These are phyloP conservation scores for Stephania yunnanensis DNA, from an alignment of 164 flowering plant genomes.

Conservation along the genomic window DNA sequence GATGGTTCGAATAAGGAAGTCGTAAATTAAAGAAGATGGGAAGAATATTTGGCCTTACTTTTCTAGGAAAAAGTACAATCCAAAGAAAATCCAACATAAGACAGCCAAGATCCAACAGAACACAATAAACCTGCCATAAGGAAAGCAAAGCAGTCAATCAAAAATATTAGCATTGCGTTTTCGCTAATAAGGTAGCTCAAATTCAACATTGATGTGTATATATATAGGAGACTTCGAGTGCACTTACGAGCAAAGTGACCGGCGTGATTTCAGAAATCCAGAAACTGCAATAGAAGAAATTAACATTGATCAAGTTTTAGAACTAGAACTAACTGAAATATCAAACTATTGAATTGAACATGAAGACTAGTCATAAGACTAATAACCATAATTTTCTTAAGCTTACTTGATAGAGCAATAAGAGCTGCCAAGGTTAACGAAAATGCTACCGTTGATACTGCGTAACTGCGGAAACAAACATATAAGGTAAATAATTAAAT, in stretches of 20 bases:
- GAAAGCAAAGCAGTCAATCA: background rate
- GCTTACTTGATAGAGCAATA: constrained; percentile 51
- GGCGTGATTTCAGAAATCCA: constrained; percentile 36
- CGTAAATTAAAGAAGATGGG: background rate
- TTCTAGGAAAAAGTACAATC: constrained; percentile 58
- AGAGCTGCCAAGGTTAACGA: constrained; percentile 45
- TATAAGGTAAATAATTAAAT: too few relatives aligned
- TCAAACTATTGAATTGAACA: background rate
- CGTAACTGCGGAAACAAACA: constrained; percentile 40
- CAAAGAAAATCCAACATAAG: constrained; percentile 72
- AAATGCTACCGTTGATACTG: constrained; percentile 33
- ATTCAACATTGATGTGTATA: background rate
- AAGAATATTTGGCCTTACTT: constrained; percentile 37
- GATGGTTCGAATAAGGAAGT: too few relatives aligned
- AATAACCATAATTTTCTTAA: background rate
- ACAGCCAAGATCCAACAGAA: constrained; percentile 62
- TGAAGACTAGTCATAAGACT: background rate
- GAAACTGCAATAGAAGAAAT: constrained; percentile 38
- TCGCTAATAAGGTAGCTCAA: background rate
- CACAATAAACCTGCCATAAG: constrained; percentile 48
- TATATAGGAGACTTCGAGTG: background rate
- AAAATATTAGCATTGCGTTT: too few relatives aligned
- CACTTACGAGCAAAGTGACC: constrained; percentile 43
- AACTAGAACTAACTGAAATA: background rate
- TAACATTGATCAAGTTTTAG: background rate